Evolutionary conservation across 164 flowering plant species (phyloP), one percentile per base, ranked within the genome.

Genomic region (Buxus sempervirens): DNA sequence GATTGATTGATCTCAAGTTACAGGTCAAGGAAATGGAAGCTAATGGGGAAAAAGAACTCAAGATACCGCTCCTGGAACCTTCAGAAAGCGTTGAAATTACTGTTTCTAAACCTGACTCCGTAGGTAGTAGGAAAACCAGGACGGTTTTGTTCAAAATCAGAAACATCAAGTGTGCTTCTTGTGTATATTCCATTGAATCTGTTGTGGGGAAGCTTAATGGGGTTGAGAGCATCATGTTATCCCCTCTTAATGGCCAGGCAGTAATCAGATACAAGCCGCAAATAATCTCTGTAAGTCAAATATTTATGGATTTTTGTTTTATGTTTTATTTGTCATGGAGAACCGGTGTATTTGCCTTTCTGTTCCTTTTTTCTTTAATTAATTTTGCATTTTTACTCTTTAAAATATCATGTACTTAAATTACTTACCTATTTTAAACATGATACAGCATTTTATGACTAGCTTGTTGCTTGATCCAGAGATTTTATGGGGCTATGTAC

Each of bases 191-290:
- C 22, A 86, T 93, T 38, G 96, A 93, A 78, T 81, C 96, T 54
- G 86, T 69, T 18, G 71, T 90, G 22, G 67, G 75, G 58, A 69
- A 77, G 64, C 77, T 89, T 68, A 66, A 80, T 71, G 98, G 96
- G 16, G 78, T 93, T 49, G 72, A 78, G 63, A 84, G 77, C 66
- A 88, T 76, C 13, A 53, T 60, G 55, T 89, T 93, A 45, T 93
- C 98, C 12, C 83, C 88, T 7, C 84, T 93, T 72, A 82, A 90
- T 75, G 96, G 98, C 69, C 88, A 84, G 63, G 86, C 91, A 60
- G 89, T 84, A 0, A 79, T 93, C 65, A 80, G 73, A 70, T 88
- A 82, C 69, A 27, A 62, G 24, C 92, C 96, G 21, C 79, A 83
- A 66, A 63, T 75, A 18, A 63, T 89, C 45, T 74, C 63, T 73